phyloP scores from a whole-genome alignment of 2,329 filamentous ascomycete species.

The Cladosporium sp. region DNA sequence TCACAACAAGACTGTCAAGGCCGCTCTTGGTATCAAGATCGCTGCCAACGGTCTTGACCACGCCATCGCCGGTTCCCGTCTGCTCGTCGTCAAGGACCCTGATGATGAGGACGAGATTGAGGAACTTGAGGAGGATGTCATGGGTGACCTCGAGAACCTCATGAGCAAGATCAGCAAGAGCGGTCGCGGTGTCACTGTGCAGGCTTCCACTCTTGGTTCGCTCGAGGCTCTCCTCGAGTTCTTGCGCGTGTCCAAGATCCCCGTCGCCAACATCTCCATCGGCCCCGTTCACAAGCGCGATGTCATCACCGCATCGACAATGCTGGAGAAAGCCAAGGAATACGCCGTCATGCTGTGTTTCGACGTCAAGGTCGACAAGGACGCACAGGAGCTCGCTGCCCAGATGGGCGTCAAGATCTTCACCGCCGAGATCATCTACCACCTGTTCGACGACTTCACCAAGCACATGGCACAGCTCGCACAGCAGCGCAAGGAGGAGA shows the following conservation, averaged over 20 bases:
- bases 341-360: constrained; percentile 99
- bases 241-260: constrained; percentile 91
- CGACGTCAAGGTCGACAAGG: constrained; percentile 98
- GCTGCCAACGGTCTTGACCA: constrained; percentile 91
- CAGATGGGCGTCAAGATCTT: constrained; percentile 96
- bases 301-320: constrained; percentile 86
- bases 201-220: constrained; percentile 94
- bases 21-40: constrained; percentile 97
- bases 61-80: constrained; percentile 89
- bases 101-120: constrained; percentile 73
- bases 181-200: constrained; percentile 90
- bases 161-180: constrained; percentile 88
- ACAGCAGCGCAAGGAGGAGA: constrained; percentile 92
- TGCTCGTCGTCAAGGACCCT: constrained; percentile 88
- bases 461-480: constrained; percentile 84
- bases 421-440: constrained; percentile 98
- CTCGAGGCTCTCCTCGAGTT: constrained; percentile 95
- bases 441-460: constrained; percentile 93
- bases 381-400: constrained; percentile 83
- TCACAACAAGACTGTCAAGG: constrained; percentile 99
- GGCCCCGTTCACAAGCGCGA: constrained; percentile 97
- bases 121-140: constrained; percentile 92
- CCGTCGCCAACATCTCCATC: constrained; percentile 93
- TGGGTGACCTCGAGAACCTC: constrained; percentile 85
- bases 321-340: constrained; percentile 93